Conservation (phyloP, 1,284 basidiomycete species). For the Trametes sp. region DNA sequence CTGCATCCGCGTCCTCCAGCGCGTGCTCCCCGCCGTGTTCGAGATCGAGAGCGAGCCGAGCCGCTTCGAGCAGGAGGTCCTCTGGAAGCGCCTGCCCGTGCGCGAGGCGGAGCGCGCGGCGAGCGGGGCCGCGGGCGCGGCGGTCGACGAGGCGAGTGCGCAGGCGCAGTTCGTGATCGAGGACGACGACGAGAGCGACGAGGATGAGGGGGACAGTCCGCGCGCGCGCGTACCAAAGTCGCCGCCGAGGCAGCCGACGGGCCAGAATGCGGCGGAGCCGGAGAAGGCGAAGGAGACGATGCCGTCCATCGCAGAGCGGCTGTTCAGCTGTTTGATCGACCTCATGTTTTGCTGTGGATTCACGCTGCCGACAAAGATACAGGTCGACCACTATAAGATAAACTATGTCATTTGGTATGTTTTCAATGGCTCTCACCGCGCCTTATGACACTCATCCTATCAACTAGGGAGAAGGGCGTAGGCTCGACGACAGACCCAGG, state of each 20-base stretch:
- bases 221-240: slow-evolving; percentile 16
- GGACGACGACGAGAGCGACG: slow-evolving; percentile 76
- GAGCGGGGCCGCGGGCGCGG: slow-evolving; percentile 38
- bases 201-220: slow-evolving; percentile 75
- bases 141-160: slow-evolving; percentile 43
- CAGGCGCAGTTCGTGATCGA: slow-evolving; percentile 82
- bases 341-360: slow-evolving; percentile 92
- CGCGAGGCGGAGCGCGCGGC: not conserved
- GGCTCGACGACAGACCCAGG: slow-evolving; percentile 83
- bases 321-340: slow-evolving; percentile 84
- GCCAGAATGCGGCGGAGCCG: slow-evolving; percentile 34
- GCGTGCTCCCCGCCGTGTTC: slow-evolving; percentile 88
- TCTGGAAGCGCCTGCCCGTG: slow-evolving; percentile 73
- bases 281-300: slow-evolving; percentile 54
- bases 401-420: slow-evolving; percentile 85
- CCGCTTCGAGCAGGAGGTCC: slow-evolving; percentile 71
- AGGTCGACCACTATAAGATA: slow-evolving; percentile 85
- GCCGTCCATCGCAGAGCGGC: slow-evolving; percentile 80
- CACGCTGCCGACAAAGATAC: slow-evolving; percentile 81
- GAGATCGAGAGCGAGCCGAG: slow-evolving; percentile 80
- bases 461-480: slow-evolving; percentile 86
- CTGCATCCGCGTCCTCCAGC: slow-evolving; percentile 84
- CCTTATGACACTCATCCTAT: slow-evolving; percentile 1
- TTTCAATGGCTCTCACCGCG: not conserved
- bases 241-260: slow-evolving; percentile 25